Evolutionary conservation across 148 eudicot species (phyloP), one percentile per base, ranked within the genome.

Genomic region (Pharnaceum exiguum): DNA sequence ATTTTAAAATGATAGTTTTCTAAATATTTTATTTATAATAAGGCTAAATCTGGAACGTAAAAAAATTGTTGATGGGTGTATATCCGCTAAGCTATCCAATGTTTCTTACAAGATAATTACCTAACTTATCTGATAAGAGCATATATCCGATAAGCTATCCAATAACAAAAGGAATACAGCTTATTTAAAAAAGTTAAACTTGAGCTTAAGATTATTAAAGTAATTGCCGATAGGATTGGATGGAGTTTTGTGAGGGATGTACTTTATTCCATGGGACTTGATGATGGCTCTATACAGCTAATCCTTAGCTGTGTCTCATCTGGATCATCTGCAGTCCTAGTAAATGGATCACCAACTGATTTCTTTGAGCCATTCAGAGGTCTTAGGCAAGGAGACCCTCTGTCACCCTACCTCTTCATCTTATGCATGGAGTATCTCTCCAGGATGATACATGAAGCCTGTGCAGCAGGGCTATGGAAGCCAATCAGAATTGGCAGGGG

Each of bases 371-470:
- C 32, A 0, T 28, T 29, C 0, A 12, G 42, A 24, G 31, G 59
- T 2, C 7, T 55, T 7, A 37, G 46, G 6, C 59, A 55, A 37
- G 59, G 46, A 5, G 59, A 55, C 31, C 57, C 44, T 7, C 22
- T 46, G 19, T 12, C 59, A n/a, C 52, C 23, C 10, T 56, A 57
- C 40, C 23, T 66, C 10, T 49, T 52, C 33, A 40, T 36, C 16
- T 16, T 17, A 6, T 48, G 27, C 7, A 15, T 37, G 9, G 44
- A 54, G 7, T 1, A 1, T 12, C 38, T 51, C 11, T 28, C 38
- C 7, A 17, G n/a, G 36, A 6, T 15, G 4, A 50, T 50, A 0
- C 4, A 19, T 21, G 5, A 16, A 1, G 38, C 56, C 7, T 30
- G 23, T 21, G 1, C 1, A 5, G 15, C 9, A 1, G 23, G 23